Evolutionary conservation across 768 basidiomycete genomes (phyloP), one percentile per base, ranked within the genome.

Genomic region (Strobilomyces echinocephalus): DNA sequence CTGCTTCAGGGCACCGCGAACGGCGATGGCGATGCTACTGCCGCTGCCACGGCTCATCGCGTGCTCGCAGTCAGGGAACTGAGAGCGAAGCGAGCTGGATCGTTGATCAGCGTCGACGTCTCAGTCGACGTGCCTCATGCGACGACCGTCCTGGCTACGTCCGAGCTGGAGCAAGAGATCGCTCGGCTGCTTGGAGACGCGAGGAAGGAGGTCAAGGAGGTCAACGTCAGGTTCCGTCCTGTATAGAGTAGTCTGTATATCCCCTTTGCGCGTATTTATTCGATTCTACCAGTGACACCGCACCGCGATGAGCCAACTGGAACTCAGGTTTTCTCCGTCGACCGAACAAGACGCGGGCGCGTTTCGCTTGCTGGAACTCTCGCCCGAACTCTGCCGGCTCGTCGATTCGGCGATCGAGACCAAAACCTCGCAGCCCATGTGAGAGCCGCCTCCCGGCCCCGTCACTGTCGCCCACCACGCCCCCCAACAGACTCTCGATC

Each of bases 61-160:
- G 65, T 88, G 28, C 68, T 80, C 10, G 76, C 70, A 1, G 66
- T 86, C 51, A 72, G 67, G 50, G 69, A 82, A 53, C 63, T 94
- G 52, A 83, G 88, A 38, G 88, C 90, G 38, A 83, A 84, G 60
- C 83, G 87, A 31, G 81, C 87, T 10, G 88, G 93, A 30, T 91
- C 93, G 9, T 69, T 87, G 55, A 82, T 95, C 55, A 86, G 84
- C 51, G 86, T 97, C 8, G 91, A 97, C 70, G 73, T 97, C 47
- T 81, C 79, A 5, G 88, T 86, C 30, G 78, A 82, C 33, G 88
- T 98, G 1, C 79, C 85, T 15, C 70, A 73, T 8, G 62, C 66
- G 8, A 70, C 84, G 64, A 84, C 81, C 7, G 79, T 92, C 12
- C 65, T 68, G 15, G 80, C 85, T 18, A 76, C 82, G 3, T 78